Conservation (phyloP, 2,329 filamentous ascomycete species). For the Metarhizium brunneum region DNA sequence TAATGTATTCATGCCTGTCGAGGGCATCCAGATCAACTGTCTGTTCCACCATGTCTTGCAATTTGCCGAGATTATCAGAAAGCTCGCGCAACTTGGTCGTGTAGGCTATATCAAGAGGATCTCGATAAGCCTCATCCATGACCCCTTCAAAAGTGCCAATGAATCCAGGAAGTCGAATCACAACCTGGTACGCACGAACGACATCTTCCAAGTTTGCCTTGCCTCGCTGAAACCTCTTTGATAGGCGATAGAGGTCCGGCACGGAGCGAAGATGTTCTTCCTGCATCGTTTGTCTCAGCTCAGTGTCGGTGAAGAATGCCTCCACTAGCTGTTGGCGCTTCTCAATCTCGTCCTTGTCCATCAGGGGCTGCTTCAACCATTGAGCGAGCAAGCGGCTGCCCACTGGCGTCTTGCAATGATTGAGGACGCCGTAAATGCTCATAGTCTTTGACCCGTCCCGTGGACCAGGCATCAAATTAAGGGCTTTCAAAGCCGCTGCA, state of each 20-base stretch:
- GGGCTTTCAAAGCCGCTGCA: constrained; percentile 81
- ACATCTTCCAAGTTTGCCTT: constrained; percentile 92
- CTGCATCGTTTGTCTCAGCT: constrained; percentile 90
- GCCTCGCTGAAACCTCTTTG: constrained; percentile 90
- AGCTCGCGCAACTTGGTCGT: constrained; percentile 72
- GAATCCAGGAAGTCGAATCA: constrained; percentile 85
- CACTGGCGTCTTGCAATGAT: constrained; percentile 95
- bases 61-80: constrained; percentile 68
- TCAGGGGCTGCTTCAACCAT: constrained; percentile 95
- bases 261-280: constrained; percentile 90
- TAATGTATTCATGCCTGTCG: constrained; percentile 96
- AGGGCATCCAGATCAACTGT: constrained; percentile 93
- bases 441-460: constrained; percentile 95
- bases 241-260: constrained; percentile 84
- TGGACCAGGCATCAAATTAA: constrained; percentile 95
- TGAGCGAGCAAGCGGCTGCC: constrained; percentile 85
- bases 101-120: constrained; percentile 78
- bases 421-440: constrained; percentile 88
- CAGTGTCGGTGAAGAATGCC: constrained; percentile 87
- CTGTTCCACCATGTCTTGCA: constrained; percentile 97
- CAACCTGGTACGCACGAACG: constrained; percentile 87
- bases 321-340: constrained; percentile 89
- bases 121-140: constrained; percentile 90
- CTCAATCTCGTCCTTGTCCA: constrained; percentile 83
- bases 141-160: constrained; percentile 82